Base-by-base conservation (phyloP, 306 rosid genomes). In the Neltuma alba region DNA sequence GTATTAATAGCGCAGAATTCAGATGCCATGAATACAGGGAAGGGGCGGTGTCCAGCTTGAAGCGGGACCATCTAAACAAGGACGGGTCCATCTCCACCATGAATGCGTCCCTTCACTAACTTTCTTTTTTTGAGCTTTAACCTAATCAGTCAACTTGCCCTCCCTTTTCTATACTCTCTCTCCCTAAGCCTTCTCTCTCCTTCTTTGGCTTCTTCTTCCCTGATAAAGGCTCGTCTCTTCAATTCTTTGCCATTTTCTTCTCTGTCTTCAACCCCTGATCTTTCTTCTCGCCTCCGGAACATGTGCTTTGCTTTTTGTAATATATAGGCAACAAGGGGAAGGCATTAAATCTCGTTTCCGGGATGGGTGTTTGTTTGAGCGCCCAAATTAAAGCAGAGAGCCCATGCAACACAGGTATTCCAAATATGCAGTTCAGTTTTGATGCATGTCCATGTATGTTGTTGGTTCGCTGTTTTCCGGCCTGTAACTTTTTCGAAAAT, bases 281-380 rank as follows among this genome's bases (percentile, higher is more conserved):
- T 63, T 63, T 63, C 4, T 36, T 20, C 11, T 3, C 37, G 21
- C 28, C 34, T 72, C 75, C 55, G 23, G 36, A 28, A 41, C 20
- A 25, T 16, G 34, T 42, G 40, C 71, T 80, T 44, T 55, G 41
- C 21, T n/a, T 58, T 75, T 75, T 78, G 57, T 80, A 77, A 82
- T 41, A 69, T 78, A 25, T 45, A 90, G 79, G n/a, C 45, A 81
- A 75, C 57, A 16, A 23, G 45, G 41, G 21, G 66, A 67, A 47
- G 50, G 54, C 47, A 67, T 57, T 50, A 28, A 12, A 41, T 71
- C 75, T 30, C 48, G 57, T 57, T 83, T 80, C 60, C 28, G 36
- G 30, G 52, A 90, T 90, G 94, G 94, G 94, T 73, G 62, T 77
- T 80, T 90, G 94, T 87, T 83, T 83, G 65, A 88, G 92, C 25